These are phyloP conservation scores for Chrysoporthe deuterocubensis DNA, from an alignment of 2,329 filamentous ascomycete species.

Conservation along the genomic window DNA sequence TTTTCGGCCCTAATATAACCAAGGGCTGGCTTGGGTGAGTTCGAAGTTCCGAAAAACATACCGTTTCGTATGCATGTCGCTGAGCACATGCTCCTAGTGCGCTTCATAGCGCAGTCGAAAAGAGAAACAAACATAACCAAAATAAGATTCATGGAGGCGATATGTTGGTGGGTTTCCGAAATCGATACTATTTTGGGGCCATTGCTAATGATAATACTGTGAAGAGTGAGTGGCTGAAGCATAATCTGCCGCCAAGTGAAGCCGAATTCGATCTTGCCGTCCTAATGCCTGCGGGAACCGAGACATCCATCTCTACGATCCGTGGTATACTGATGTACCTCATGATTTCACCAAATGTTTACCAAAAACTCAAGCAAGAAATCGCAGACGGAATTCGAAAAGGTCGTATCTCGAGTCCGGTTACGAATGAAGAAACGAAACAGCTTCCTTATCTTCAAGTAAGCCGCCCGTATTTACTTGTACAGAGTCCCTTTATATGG, in stretches of 20 bases:
- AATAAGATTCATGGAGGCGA: not conserved
- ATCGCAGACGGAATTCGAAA: slow-evolving; percentile 46
- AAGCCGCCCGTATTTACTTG: not conserved
- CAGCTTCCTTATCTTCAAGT: slow-evolving; percentile 38
- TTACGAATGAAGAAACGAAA: slow-evolving; percentile 32
- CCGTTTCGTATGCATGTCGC: slow-evolving; percentile 20
- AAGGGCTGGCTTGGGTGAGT: slow-evolving; percentile 11
- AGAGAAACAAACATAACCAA: not conserved
- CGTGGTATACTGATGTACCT: slow-evolving; percentile 51
- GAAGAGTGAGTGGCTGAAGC: slow-evolving; percentile 20
- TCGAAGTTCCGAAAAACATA: not conserved
- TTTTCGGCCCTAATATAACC: slow-evolving; percentile 14
- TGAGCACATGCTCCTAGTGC: slow-evolving; percentile 1
- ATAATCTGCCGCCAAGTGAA: not conserved
- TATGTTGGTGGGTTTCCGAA: slow-evolving; percentile 10
- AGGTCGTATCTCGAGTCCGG: slow-evolving; percentile 39
- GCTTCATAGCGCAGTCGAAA: not conserved
- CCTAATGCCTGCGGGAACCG: slow-evolving; percentile 48
- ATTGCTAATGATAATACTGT: not conserved
- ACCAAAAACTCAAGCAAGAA: slow-evolving; percentile 40
- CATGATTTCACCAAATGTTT: slow-evolving; percentile 46
- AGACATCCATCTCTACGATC: slow-evolving; percentile 52
- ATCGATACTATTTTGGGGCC: not conserved
- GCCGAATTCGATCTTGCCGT: slow-evolving; percentile 17
- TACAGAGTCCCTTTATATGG: not conserved